Conservation (phyloP, 2,329 filamentous ascomycete species). For the Pyrenophora teres region DNA sequence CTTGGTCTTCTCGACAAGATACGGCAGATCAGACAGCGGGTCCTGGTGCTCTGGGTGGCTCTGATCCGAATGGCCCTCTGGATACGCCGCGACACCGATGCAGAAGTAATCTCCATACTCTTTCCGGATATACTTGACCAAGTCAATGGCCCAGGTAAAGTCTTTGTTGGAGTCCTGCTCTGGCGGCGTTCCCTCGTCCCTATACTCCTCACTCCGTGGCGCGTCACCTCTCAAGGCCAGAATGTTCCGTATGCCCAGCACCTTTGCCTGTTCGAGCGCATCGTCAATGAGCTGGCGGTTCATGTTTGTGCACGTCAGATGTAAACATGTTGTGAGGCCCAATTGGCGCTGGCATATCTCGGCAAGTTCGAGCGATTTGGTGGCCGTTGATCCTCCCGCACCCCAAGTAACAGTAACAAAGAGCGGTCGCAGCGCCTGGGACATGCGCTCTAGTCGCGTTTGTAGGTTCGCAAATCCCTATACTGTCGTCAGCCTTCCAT, state of each 20-base stretch:
- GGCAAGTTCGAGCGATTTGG: conserved; percentile 89
- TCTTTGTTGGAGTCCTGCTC: conserved; percentile 70
- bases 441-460: conserved; percentile 92
- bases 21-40: conserved; percentile 73
- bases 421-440: conserved; percentile 83
- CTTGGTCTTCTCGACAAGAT: conserved; percentile 84
- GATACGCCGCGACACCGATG: conserved; percentile 91
- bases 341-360: conserved; percentile 93
- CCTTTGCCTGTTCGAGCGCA: conserved; percentile 87
- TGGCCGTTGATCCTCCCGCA: conserved; percentile 87
- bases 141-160: conserved; percentile 85
- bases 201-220: conserved; percentile 86
- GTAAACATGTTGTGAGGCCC: conserved; percentile 90
- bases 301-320: conserved; percentile 99
- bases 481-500: conserved; percentile 13
- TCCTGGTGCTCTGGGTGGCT: conserved; percentile 80
- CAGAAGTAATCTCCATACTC: conserved; percentile 94
- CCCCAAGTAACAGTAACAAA: conserved; percentile 99
- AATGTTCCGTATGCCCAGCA: conserved; percentile 89
- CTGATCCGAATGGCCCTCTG: conserved; percentile 92
- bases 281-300: conserved; percentile 82
- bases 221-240: conserved; percentile 90
- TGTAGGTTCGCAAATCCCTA: conserved; percentile 89
- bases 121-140: conserved; percentile 86
- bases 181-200: conserved; percentile 65